Conservation (phyloP, 768 basidiomycete genomes). For the Psilocybe subaeruginosa region DNA sequence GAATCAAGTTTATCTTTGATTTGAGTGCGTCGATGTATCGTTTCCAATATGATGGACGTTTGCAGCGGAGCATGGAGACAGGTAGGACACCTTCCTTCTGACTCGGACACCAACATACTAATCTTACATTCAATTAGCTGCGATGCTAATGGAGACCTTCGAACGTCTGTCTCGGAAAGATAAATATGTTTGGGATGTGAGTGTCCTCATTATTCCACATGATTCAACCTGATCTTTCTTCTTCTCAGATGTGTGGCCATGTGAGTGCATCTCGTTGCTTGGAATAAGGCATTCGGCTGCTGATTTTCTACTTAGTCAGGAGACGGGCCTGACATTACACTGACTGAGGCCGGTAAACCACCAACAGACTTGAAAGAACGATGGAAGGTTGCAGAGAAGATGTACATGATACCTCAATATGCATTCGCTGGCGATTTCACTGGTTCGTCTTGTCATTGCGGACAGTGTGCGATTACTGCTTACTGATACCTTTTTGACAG, state of each 20-base stretch:
- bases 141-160: constrained; percentile 77
- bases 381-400: constrained; percentile 72
- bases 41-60: constrained; percentile 72
- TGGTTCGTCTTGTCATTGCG: constrained; percentile 33
- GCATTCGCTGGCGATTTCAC: constrained; percentile 72
- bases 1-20: constrained; percentile 72
- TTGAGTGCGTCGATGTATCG: constrained; percentile 77
- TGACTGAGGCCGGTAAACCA: constrained; percentile 53
- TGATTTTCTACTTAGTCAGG: constrained; percentile 48
- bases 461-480: neutral
- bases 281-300: neutral
- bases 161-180: constrained; percentile 63
- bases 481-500: constrained; percentile 30
- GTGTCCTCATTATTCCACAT: constrained; percentile 24
- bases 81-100: constrained; percentile 33
- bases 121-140: constrained; percentile 39
- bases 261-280: constrained; percentile 35
- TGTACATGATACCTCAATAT: constrained; percentile 69
- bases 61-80: constrained; percentile 67
- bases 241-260: constrained; percentile 61
- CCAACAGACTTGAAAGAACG: constrained; percentile 58
- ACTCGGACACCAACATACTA: no score
- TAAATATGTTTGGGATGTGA: constrained; percentile 79
- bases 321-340: constrained; percentile 56
- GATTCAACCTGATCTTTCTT: neutral